A percentile compares a stretch with the other conserved stretches of the same genome.
Evolutionary conservation across 352 stramenopile species (phyloP).

Genomic region (Phytophthora syringae): DNA sequence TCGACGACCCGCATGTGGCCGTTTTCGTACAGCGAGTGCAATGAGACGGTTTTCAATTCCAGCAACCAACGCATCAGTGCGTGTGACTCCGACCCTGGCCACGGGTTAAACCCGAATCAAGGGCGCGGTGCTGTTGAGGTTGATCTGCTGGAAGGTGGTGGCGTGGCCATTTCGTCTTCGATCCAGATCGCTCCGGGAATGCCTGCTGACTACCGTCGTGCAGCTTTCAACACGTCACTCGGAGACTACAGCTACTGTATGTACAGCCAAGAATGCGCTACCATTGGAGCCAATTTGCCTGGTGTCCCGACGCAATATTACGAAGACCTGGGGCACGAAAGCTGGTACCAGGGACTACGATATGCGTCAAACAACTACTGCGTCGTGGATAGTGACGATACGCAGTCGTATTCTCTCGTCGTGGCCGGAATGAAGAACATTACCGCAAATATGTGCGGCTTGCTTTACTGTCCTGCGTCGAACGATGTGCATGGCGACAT

Average conservation of each 20-base stretch:
- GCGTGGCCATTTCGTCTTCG: constrained; percentile 70
- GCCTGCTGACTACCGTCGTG: constrained; percentile 53
- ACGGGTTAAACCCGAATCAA: constrained; percentile 87
- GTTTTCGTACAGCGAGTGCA: constrained; percentile 94
- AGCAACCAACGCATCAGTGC: constrained; percentile 84
- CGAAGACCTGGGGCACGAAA: constrained; percentile 40
- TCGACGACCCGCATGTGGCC: constrained; percentile 96
- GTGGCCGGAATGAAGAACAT: constrained; percentile 49
- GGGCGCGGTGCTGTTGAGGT: constrained; percentile 95
- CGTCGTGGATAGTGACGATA: constrained; percentile 37
- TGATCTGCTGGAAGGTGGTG: constrained; percentile 93
- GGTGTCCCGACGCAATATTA: constrained; percentile 62
- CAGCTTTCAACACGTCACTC: constrained; percentile 36
- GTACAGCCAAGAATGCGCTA: constrained; percentile 51
- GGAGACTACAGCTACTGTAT: constrained; percentile 46
- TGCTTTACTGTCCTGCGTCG: constrained; percentile 53
- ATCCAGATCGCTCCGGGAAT: constrained; percentile 79
- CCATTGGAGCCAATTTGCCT: constrained; percentile 57
- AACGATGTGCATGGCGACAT: constrained; percentile 64
- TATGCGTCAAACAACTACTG: constrained; percentile 73
- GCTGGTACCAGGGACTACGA: constrained; percentile 64
- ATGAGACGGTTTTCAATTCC: constrained; percentile 82
- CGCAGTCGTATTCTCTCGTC: constrained; percentile 54
- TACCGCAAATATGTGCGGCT: constrained; percentile 51
- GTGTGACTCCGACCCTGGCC: constrained; percentile 92